Base-by-base conservation (phyloP, 495 filamentous ascomycete genomes). In the Usnea hakonensis region DNA sequence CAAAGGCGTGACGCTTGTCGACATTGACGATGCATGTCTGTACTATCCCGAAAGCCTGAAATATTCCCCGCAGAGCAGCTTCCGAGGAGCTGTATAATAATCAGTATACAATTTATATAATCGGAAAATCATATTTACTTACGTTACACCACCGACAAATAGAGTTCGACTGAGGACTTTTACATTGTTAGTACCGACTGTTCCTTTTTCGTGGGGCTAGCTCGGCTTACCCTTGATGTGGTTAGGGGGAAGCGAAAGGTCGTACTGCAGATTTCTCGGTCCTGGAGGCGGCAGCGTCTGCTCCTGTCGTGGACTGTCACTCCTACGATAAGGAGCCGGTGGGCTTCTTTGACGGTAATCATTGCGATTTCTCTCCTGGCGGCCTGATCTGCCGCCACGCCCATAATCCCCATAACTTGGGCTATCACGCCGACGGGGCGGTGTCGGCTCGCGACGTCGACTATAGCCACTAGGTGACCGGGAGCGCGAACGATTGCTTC, bases 21-120 rank as follows among this genome's bases (percentile, higher is more conserved):
- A 87, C 86, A 75, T 97, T 96, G 69, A 97, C 93, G 64, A 99
- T 99, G 73, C 91, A 96, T 14, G 91, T 95, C 69, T 99, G 94
- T 2, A 99, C 95, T 52, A 85, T 73, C 53, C 94, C 94, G 69
- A 85, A 96, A 28, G 82, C 83, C 67, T 77, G 75, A 69, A 99
- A 97, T 33, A 91, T 83, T 32, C 75, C 77, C 28, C 90, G 84
- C 54, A 99, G 78, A 66, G 95, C 90, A 21, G 80, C 76, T 71
- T 99, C 94, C 14, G 88, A 84, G 26, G 85, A 88, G 8, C 87
- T 90, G 56, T 21, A 55, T 62, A 33, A 55, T 52, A 40, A 58
- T 71, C 63, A 69, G 64, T 33, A 58, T 53, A 30, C 4, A 30
- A 38, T 36, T 33, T 19, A 5, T 9, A 43, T 28, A 38, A 11